Evolutionary conservation across 2,329 filamentous ascomycete species (phyloP), one percentile per base, ranked within the genome.

Genomic region (Pseudonectria foliicola): DNA sequence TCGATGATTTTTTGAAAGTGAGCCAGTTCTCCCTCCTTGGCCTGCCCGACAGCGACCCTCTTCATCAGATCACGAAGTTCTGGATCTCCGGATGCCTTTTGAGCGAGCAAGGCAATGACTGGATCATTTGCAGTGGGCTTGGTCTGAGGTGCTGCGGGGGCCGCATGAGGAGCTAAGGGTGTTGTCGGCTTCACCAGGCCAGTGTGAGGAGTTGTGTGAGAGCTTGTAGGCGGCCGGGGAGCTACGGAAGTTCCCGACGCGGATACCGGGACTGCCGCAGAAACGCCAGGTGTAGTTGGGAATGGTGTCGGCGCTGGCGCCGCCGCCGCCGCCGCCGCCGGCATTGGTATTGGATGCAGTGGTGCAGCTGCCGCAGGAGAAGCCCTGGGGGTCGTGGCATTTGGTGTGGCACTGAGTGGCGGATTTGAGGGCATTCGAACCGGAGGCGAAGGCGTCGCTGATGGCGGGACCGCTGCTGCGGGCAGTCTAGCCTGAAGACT

Each of bases 1-100:
- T 88, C 82, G 42, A 92, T 92, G 27, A 92, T 85, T 31, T 71
- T 72, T 54, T 92, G 85, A 48, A 92, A 92, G 42, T 80, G 75
- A 30, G 77, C 77, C 10, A 92, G 63, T 54, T 92, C 83, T 11
- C 78, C 73, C 25, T 77, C 73, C 10, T 75, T 77, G 1, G 85
- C 85, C 46, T 81, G 73, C 2, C 85, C 85, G 18, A 80, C 78
- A 0, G 85, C 85, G 1, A 92, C 85, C 34, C 85, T 77, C 56
- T 86, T 86, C 85, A 92, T 92, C 0, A 92, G 66, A 25, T 82
- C 78, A 38, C 87, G 80, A 8, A 92, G 65, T 36, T 82, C 71
- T 0, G 78, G 72, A 53, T 92, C 82, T 16, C 75, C 77, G 0
- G 82, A 83, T 6, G 85, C 85, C 44, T 77, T 77, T 49, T 85